Conservation (phyloP, 2,329 filamentous ascomycete genomes). For the Dendrostoma leiphaemia region DNA sequence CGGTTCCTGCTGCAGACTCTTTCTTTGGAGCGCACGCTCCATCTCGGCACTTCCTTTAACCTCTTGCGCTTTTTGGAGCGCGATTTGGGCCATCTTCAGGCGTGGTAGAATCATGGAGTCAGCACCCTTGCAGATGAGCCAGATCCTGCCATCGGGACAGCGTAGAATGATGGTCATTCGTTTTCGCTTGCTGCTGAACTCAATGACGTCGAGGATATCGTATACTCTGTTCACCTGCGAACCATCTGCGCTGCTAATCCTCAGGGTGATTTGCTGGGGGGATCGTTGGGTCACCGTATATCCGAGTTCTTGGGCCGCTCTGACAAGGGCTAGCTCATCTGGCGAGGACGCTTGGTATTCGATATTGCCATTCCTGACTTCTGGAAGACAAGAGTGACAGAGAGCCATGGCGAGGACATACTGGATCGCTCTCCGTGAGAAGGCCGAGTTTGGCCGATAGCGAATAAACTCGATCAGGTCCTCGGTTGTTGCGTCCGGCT, state of each 20-base stretch:
- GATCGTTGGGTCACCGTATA: constrained; percentile 75
- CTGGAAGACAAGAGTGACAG: constrained; percentile 88
- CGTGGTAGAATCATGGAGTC: constrained; percentile 80
- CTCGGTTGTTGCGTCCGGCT: constrained; percentile 61
- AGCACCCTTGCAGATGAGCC: constrained; percentile 85
- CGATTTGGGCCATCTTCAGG: constrained; percentile 69
- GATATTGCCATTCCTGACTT: constrained; percentile 63
- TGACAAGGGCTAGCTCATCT: constrained; percentile 83
- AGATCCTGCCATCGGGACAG: constrained; percentile 80
- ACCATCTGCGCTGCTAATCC: constrained; percentile 36
- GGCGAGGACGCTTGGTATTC: constrained; percentile 83
- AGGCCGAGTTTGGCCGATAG: constrained; percentile 69
- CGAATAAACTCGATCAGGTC: constrained; percentile 79
- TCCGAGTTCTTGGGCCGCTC: constrained; percentile 81
- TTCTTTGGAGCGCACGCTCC: constrained; percentile 54
- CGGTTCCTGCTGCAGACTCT: constrained; percentile 53
- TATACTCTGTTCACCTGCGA: constrained; percentile 52
- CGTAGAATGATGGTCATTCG: constrained; percentile 87
- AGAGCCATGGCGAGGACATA: constrained; percentile 83
- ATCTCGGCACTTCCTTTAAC: constrained; percentile 61
- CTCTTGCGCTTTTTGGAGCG: constrained; percentile 70
- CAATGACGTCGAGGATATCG: constrained; percentile 80
- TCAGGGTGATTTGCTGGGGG: constrained; percentile 62
- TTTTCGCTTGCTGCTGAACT: constrained; percentile 87
- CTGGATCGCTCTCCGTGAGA: constrained; percentile 75